phyloP scores from a whole-genome alignment of 305 asterid genomes.

The Ruellia speciosa region DNA sequence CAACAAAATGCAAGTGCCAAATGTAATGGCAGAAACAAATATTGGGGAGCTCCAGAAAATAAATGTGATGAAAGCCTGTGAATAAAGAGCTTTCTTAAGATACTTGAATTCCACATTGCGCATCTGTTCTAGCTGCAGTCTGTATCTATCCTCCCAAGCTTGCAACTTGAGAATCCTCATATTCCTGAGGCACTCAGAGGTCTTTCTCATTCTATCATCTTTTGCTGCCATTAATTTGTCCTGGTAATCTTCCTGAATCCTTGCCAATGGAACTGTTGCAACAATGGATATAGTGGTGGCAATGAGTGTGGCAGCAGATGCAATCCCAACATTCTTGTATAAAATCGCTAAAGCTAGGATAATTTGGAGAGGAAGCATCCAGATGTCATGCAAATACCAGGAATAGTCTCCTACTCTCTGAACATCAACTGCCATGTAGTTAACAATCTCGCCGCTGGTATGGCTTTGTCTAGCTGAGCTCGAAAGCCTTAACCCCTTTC shows the following conservation, averaged over 20 bases:
- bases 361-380: conserved; percentile 98
- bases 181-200: conserved; percentile 90
- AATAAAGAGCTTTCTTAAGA: conserved; percentile 82
- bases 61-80: conserved; percentile 94
- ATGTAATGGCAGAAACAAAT: conserved; percentile 85
- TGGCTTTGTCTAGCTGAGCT: conserved; percentile 87
- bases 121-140: conserved; percentile 78
- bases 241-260: conserved; percentile 86
- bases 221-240: conserved; percentile 90
- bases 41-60: conserved; percentile 99
- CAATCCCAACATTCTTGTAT: conserved; percentile 93
- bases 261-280: conserved; percentile 86
- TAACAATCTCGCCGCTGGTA: conserved; percentile 87
- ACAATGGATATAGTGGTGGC: conserved; percentile 85
- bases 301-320: conserved; percentile 75
- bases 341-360: conserved; percentile 87
- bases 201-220: conserved; percentile 94
- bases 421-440: conserved; percentile 98
- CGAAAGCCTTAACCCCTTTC: conserved; percentile 82
- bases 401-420: conserved; percentile 99
- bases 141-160: conserved; percentile 97
- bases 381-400: conserved; percentile 93
- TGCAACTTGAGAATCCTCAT: conserved; percentile 91
- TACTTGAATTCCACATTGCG: conserved; percentile 78
- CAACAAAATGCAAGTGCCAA: conserved; percentile 80